phyloP scores from a whole-genome alignment of 768 basidiomycete species.

The Coprinopsis cinerea region DNA sequence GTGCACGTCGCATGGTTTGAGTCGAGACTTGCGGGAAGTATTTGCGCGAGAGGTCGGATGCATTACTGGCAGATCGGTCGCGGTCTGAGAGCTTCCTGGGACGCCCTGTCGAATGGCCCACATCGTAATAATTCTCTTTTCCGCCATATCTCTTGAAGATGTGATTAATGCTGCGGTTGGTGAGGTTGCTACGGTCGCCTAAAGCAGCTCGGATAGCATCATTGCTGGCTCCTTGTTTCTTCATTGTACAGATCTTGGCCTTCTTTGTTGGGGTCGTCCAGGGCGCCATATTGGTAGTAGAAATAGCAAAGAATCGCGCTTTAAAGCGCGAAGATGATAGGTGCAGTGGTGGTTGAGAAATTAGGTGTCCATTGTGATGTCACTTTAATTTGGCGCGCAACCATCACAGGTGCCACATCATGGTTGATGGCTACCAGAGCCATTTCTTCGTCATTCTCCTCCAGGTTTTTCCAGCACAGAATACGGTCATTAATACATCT shows the following conservation, averaged over 20 bases:
- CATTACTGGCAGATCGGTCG: slow-evolving; percentile 11
- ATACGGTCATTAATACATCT: too few relatives aligned
- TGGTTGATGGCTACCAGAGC: too few relatives aligned
- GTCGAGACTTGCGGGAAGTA: slow-evolving; percentile 15
- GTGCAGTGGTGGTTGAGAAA: too few relatives aligned
- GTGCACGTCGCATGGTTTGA: slow-evolving; percentile 12
- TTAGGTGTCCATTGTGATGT: too few relatives aligned
- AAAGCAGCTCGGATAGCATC: slow-evolving; percentile 1
- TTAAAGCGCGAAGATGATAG: too few relatives aligned
- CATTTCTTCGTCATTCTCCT: too few relatives aligned
- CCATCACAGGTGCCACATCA: too few relatives aligned
- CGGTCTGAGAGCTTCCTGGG: slow-evolving; percentile 11
- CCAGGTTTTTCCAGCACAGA: too few relatives aligned
- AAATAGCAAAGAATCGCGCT: too few relatives aligned
- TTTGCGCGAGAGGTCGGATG: slow-evolving; percentile 14
- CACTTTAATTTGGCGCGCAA: too few relatives aligned
- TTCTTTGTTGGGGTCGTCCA: slow-evolving; percentile 4
- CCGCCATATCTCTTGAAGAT: slow-evolving; percentile 7
- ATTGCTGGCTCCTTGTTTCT: slow-evolving; percentile 1
- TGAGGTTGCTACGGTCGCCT: background rate
- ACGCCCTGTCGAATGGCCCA: slow-evolving; percentile 12
- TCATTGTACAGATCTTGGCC: slow-evolving; percentile 10
- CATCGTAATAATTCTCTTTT: slow-evolving; percentile 6
- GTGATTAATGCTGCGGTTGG: background rate
- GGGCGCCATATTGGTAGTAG: too few relatives aligned